phyloP scores from a whole-genome alignment of 176 grass and related monocot species.

The Rhynchospora breviuscula region DNA sequence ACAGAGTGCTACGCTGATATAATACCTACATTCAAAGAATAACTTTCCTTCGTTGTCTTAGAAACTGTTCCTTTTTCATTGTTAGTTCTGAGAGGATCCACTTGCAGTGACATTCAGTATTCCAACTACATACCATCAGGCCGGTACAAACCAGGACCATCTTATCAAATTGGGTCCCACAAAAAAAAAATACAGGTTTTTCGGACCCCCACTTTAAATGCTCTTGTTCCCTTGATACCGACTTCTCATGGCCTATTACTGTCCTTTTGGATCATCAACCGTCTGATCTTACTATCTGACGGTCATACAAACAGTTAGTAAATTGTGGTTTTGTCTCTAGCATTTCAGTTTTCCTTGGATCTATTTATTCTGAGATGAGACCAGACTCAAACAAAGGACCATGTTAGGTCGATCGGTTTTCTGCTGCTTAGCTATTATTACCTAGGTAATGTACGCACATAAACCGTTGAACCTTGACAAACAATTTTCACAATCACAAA shows the following conservation, averaged over 20 bases:
- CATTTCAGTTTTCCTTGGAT: not conserved
- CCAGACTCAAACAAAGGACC: not conserved
- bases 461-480: not conserved
- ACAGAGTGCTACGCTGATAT: not conserved
- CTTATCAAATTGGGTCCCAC: slow-evolving; percentile 18
- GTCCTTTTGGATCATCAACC: not conserved
- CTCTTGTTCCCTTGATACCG: slow-evolving; percentile 20
- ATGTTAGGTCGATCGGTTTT: slow-evolving; percentile 7
- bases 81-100: not conserved
- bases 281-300: slow-evolving; percentile 16
- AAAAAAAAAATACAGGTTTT: slow-evolving; percentile 9
- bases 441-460: not conserved
- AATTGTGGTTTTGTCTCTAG: slow-evolving; percentile 22
- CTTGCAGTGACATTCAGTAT: slow-evolving; percentile 13
- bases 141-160: not conserved
- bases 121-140: slow-evolving; percentile 3
- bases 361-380: not conserved
- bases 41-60: not conserved
- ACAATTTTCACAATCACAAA: slow-evolving; percentile 1
- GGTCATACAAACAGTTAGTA: slow-evolving; percentile 17
- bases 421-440: not conserved
- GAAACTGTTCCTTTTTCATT: not conserved
- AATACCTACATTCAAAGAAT: not conserved
- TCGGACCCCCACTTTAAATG: slow-evolving; percentile 4
- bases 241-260: slow-evolving; percentile 2